Percentiles rank a stretch among this genome's conserved stretches.
Evolutionary conservation across 2,329 filamentous ascomycete species (phyloP).

Genomic region (Colletotrichum sansevieriae): DNA sequence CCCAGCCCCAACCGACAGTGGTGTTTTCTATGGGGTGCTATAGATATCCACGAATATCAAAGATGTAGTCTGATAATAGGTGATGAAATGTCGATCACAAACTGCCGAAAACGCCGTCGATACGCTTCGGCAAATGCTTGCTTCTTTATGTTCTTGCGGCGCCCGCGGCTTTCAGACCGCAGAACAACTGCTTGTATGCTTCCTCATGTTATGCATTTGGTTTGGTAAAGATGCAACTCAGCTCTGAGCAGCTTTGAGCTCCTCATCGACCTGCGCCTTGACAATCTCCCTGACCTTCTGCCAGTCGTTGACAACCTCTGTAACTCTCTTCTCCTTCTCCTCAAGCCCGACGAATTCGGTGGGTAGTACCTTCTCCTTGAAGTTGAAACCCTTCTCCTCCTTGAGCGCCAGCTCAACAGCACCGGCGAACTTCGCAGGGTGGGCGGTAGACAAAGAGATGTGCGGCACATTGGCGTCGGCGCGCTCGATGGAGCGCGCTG

Average conservation of each 20-base stretch:
- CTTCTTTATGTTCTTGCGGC: constrained; percentile 9
- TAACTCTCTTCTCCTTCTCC: constrained; percentile 80
- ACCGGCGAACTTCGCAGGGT: constrained; percentile 93
- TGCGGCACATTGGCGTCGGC: constrained; percentile 69
- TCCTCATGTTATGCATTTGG: not conserved
- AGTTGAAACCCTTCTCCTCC: constrained; percentile 79
- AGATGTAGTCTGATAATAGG: constrained; percentile 13
- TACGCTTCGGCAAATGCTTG: constrained; percentile 9
- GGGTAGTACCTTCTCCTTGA: constrained; percentile 81
- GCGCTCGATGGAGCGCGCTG: constrained; percentile 75
- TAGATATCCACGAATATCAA: constrained; percentile 13
- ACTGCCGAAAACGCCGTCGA: not conserved
- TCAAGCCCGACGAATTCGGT: constrained; percentile 85
- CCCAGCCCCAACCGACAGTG: not conserved
- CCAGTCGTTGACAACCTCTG: constrained; percentile 78
- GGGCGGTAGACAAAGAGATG: constrained; percentile 91
- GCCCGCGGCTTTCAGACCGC: not conserved
- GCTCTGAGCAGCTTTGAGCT: constrained; percentile 56
- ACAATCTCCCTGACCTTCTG: constrained; percentile 82
- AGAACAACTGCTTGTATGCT: constrained; percentile 1
- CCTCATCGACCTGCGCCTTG: constrained; percentile 77
- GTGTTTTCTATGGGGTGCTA: constrained; percentile 2
- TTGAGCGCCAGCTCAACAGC: constrained; percentile 86
- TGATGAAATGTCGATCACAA: constrained; percentile 13
- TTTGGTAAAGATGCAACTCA: not conserved